Base-by-base conservation (phyloP, 2,329 filamentous ascomycete species). In the Cordyceps tenuipes region DNA sequence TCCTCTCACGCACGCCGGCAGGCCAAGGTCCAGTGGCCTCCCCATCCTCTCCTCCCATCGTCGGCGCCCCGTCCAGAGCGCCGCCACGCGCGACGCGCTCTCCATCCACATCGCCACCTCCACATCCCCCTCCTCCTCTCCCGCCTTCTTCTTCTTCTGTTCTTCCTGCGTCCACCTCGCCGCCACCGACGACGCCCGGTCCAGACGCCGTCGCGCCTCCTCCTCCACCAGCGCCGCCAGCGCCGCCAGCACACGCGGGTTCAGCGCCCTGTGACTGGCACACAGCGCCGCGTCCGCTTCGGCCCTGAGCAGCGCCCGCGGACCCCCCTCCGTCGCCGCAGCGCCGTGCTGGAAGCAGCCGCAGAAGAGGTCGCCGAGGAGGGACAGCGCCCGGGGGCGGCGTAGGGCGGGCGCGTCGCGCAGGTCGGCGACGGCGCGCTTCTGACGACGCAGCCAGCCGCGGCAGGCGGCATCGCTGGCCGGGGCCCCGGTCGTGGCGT, bases 181-280 rank as follows among this genome's bases (percentile, higher is more conserved):
- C 46, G 1, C 17, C 23, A 39, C 8, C 10, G 41, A 2, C 17
- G 5, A 6, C 23, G 21, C 13, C 10, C 21, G 17, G 8, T 57
- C 54, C 13, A 31, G 12, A 2, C 15, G 19, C 74, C 66, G 1
- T 63, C 63, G 78, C 31, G 72, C 70, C 66, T 82, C 80, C 7
- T 72, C 68, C 0, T 68, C 68, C 7, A 82, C 52, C 6, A 76
- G 69, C 19, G 73, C 53, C 66, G 77, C 77, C n/a, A 81, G 65
- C 19, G 71, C 70, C 48, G 74, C 75, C 17, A 82, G 74, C 12
- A 80, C 63, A 44, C 70, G 72, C 0, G 76, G 70, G 46, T 80
- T 71, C 5, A 82, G 71, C 0, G 41, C 57, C 26, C 69, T 64
- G 64, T 82, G 79, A 4, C 65, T 66, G 6, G 57, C 15, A 63